Conservation (phyloP, 805 yeast species). For the Zygotorulaspora florentina region DNA sequence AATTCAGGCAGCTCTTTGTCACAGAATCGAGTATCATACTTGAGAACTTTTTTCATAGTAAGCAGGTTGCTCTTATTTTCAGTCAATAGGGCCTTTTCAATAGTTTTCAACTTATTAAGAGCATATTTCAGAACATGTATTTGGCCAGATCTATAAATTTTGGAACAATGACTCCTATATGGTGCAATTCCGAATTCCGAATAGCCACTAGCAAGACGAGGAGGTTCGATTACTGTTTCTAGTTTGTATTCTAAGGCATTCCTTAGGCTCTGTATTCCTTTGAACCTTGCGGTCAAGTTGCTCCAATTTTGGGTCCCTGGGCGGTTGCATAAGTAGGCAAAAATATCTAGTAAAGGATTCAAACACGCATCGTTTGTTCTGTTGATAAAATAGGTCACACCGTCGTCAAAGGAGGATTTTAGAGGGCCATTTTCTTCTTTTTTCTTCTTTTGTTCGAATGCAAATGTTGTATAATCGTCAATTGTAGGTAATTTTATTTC, state of each 20-base stretch:
- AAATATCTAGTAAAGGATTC: conserved; percentile 29
- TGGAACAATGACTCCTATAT: conserved; percentile 32
- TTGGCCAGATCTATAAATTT: conserved; percentile 50
- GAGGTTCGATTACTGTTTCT: conserved; percentile 6
- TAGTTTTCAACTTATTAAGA: conserved; percentile 41
- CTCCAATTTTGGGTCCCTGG: conserved; percentile 33
- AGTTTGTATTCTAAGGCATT: conserved; percentile 51
- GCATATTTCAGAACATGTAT: conserved; percentile 42
- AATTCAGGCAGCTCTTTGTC: conserved; percentile 45
- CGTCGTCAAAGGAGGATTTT: conserved; percentile 25
- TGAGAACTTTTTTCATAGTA: conserved; percentile 49
- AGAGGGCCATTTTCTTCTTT: conserved; percentile 4
- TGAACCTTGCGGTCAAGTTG: conserved; percentile 50
- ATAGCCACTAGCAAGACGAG: conserved; percentile 13
- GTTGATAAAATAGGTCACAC: conserved; percentile 36
- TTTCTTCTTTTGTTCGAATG: conserved; percentile 27
- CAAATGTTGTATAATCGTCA: conserved; percentile 41
- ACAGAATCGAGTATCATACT: conserved; percentile 47
- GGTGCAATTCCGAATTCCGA: conserved; percentile 5
- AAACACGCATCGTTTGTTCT: conserved; percentile 16
- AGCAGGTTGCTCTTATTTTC: conserved; percentile 42
- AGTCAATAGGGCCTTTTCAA: conserved; percentile 48
- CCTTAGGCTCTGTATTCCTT: conserved; percentile 54
- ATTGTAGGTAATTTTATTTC: conserved; percentile 39
- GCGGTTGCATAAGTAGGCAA: conserved; percentile 33